Conservation (phyloP, 1,139 yeast species). For the Candida mesenterica region DNA sequence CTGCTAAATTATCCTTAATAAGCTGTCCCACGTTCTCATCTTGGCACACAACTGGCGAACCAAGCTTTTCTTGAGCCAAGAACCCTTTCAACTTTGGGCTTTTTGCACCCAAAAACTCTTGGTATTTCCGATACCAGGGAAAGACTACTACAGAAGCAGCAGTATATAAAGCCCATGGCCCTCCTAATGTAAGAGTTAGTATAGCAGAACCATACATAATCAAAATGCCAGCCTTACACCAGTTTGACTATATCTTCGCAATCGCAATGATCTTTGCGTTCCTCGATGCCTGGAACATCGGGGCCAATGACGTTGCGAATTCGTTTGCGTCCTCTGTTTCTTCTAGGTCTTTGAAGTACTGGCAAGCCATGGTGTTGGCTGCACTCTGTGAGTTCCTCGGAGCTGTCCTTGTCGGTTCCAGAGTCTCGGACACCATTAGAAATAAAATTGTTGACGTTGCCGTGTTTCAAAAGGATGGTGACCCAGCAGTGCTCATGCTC, state of each 20-base stretch:
- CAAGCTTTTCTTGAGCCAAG: constrained; percentile 1
- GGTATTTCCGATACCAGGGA: too few relatives aligned
- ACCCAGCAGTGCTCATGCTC: constrained; percentile 71
- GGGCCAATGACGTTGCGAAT: constrained; percentile 83
- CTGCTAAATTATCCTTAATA: not conserved
- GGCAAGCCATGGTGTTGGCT: constrained; percentile 75
- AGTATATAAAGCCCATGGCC: too few relatives aligned
- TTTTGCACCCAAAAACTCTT: constrained; percentile 11
- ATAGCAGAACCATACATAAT: too few relatives aligned
- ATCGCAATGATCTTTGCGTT: constrained; percentile 70
- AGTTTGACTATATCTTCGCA: constrained; percentile 66
- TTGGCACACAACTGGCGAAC: constrained; percentile 2
- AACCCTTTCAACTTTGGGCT: too few relatives aligned
- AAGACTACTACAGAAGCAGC: too few relatives aligned
- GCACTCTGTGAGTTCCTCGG: constrained; percentile 70
- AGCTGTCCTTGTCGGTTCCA: constrained; percentile 69
- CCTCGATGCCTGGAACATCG: constrained; percentile 80
- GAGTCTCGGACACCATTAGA: constrained; percentile 70
- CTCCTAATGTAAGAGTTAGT: too few relatives aligned
- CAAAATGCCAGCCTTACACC: constrained; percentile 38
- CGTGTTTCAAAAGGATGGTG: constrained; percentile 46
- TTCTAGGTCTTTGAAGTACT: constrained; percentile 63
- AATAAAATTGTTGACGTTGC: constrained; percentile 56
- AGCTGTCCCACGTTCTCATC: constrained; percentile 5
- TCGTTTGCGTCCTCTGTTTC: constrained; percentile 76